phyloP scores from a whole-genome alignment of 331 rosid genomes.

The Spiraea crenata region DNA sequence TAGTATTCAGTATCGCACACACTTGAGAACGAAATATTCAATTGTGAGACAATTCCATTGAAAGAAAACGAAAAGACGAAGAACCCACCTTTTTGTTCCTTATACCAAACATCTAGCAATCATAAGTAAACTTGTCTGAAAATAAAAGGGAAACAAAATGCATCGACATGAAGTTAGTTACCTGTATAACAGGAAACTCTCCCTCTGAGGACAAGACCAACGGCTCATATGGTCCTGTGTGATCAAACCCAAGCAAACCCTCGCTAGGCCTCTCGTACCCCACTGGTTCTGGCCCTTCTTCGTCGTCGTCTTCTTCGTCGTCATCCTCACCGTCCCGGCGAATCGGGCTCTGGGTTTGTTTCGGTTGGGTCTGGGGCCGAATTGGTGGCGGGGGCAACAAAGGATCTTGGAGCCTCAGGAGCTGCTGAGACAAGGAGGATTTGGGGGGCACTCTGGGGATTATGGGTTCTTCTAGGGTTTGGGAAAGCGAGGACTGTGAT shows the following conservation, averaged over 20 bases:
- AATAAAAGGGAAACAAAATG: neutral
- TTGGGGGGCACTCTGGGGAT: constrained; percentile 71
- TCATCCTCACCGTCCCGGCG: constrained; percentile 8
- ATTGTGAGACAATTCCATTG: neutral
- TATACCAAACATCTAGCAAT: neutral
- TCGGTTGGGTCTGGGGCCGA: constrained; percentile 24
- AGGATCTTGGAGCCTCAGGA: constrained; percentile 65
- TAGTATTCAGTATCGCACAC: neutral
- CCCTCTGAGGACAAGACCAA: constrained; percentile 52
- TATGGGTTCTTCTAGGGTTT: constrained; percentile 16
- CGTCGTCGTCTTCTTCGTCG: constrained; percentile 21
- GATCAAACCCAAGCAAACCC: constrained; percentile 61
- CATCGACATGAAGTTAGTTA: constrained; percentile 15
- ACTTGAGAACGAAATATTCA: neutral
- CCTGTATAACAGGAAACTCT: constrained; percentile 63
- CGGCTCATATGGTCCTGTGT: constrained; percentile 70
- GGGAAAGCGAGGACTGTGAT: constrained; percentile 32
- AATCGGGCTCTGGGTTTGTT: constrained; percentile 15
- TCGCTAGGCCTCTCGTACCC: constrained; percentile 29
- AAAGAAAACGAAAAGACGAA: neutral
- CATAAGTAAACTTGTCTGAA: neutral
- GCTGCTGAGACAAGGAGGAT: constrained; percentile 68
- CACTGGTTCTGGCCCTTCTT: constrained; percentile 21
- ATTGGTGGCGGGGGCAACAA: constrained; percentile 15
- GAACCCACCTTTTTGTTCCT: neutral